A percentile compares a stretch with the other conserved stretches of the same genome.
Conservation (phyloP, 768 basidiomycete species). For the Russula lepida region DNA sequence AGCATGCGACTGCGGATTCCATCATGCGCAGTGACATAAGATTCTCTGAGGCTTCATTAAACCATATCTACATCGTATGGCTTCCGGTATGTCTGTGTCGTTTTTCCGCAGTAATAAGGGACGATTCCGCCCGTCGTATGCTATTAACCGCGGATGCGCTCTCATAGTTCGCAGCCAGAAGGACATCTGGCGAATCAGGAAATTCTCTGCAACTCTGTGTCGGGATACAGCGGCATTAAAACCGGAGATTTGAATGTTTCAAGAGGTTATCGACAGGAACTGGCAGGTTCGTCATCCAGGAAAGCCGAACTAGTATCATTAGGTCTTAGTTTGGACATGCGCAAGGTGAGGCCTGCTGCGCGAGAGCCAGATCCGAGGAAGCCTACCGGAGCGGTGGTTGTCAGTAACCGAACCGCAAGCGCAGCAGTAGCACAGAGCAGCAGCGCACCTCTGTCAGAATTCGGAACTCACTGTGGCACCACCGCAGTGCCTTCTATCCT, state of each 20-base stretch:
- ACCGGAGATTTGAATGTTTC: not conserved
- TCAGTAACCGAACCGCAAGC: not conserved
- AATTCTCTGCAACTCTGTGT: too few species aligned
- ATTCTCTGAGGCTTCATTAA: too few species aligned
- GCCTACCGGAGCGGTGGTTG: not conserved
- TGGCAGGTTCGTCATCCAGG: not conserved
- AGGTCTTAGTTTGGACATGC: not conserved
- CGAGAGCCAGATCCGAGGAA: not conserved
- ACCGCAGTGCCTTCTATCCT: not conserved
- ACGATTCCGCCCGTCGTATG: not conserved
- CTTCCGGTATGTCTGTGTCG: not conserved
- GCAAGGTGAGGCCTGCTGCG: constrained; percentile 1
- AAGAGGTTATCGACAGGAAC: not conserved
- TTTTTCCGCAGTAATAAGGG: not conserved
- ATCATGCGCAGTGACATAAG: not conserved
- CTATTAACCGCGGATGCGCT: not conserved
- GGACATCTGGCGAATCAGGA: not conserved
- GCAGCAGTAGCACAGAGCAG: not conserved
- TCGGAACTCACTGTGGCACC: not conserved
- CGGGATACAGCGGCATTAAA: not conserved
- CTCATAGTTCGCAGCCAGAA: not conserved
- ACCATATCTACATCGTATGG: not conserved
- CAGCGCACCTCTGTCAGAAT: not conserved
- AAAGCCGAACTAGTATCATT: not conserved
- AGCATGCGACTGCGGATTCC: not conserved